Evolutionary conservation across 805 yeast species (phyloP), one percentile per base, ranked within the genome.

Genomic region (Starmerella stigmatis): DNA sequence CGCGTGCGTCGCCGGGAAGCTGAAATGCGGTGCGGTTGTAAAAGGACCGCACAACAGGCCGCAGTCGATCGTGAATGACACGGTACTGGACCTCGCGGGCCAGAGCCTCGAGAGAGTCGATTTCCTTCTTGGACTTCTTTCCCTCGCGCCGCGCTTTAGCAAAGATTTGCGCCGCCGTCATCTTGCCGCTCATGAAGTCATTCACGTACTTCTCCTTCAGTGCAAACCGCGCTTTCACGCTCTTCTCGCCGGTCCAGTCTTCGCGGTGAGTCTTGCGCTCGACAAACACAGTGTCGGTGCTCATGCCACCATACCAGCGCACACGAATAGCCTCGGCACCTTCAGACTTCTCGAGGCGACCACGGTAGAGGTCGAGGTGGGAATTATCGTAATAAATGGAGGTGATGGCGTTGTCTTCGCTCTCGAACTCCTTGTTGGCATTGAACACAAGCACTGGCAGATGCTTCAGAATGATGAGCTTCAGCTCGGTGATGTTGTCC

Each of bases 221-320:
- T 17, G 89, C 79, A 66, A 92, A 92, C 63, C 98, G 76, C 5
- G 97, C 97, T 67, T 92, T 92, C 53, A 92, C 98, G n/a, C 96
- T 85, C 66, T 89, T 89, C 64, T 92, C 98, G 57, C 99, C 99
- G 3, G 99, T 92, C 98, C 98, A 89, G 69, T 92, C 99, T 65
- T 92, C 98, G 65, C 98, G 76, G 62, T 92, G 98, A 5, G 99
- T 92, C 65, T 92, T 92, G 65, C 98, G 77, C 67, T 92, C 99
- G 39, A 89, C 94, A 53, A 92, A 92, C 45, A 89, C 84, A 33
- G 83, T 84, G 56, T 89, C 96, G 2, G 88, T 74, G 44, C 74
- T 72, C 98, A 92, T 92, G 45, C 96, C 96, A 61, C 99, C 98
- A 63, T 92, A 92, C 99, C 99, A 92, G 70, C 98, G 80, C 61